Evolutionary conservation across 768 basidiomycete species (phyloP), one percentile per base, ranked within the genome.

Genomic region (Chalciporus piperatus): DNA sequence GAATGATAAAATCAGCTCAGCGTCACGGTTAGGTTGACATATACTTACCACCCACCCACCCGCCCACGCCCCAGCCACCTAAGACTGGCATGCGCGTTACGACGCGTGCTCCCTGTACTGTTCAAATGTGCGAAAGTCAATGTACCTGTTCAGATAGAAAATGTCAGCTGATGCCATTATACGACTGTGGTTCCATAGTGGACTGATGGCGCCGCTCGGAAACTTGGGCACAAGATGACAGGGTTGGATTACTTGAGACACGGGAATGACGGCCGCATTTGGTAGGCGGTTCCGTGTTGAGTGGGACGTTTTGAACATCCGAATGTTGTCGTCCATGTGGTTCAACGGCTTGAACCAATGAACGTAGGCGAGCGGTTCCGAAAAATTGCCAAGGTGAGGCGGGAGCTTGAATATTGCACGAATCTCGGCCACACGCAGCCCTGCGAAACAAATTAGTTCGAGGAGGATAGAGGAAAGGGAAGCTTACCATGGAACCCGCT

Each of bases 71-170:
- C 22, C 22, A 22, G 22, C 22, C 22, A 22, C 22, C 22, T 22
- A 22, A 22, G 22, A 22, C 22, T 22, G 22, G 22, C 22, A 22
- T 22, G 22, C 22, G 22, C 22, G 22, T 22, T 22, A 22, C 22
- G 22, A 22, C 22, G 22, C 22, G 22, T 22, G 22, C 22, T 22
- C 27, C 27, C 23, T 17, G 25, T 53, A 39, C 27, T 44, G 47
- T 39, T 53, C 37, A 20, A 53, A 53, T 1, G 6, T 44, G 7
- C 10, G 14, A 7, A 6, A n/a, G 13, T 53, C 27, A 12, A 53
- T 53, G 27, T 48, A 30, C 17, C 41, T 28, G 22, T 53, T 48
- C 2, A 53, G 17, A 16, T 43, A 53, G 17, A 53, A 53, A 7
- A 14, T 3, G 1, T 53, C 6, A 1, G 27, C 35, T 2, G 16